Evolutionary conservation across 331 rosid genomes (phyloP), one percentile per base, ranked within the genome.

Genomic region (Quercus tomentella): DNA sequence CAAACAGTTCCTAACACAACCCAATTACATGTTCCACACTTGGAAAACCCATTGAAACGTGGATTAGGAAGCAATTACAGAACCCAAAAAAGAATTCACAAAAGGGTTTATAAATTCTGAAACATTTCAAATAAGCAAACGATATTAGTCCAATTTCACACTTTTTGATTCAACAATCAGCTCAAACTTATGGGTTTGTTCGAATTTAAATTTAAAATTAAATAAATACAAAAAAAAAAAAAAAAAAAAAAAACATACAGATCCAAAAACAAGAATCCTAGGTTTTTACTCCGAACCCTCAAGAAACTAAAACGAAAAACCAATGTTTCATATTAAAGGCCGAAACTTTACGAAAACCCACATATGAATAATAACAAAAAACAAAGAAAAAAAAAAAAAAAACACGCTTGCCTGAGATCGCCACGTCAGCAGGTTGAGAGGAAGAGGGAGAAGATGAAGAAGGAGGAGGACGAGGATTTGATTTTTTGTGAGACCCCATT

Each of bases 401-500:
- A 79, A 21, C n/a, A n/a, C n/a, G 68, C 85, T 79, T 81, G 73
- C 92, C 89, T 37, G 89, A 79, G 71, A 79, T 73, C 33, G 82
- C 69, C 58, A 78, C 65, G 76, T 63, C 82, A n/a, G 73, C 67
- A 75, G 20, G 68, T 17, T 31, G 87, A 18, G 82, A 72, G 30
- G 45, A 82, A 69, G 76, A 56, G 20, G 73, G 70, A 58, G 87
- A 52, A 1, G 45, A 82, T 68, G 76, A 56, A n/a, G 73, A 73
- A 58, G 87, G 31, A 0, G 79, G 3, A 11, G 86, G 37, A 41
- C 66, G 54, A 63, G 92, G 81, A 73, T 86, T 58, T 58, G 82
- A 66, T 82, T 66, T 62, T 76, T 69, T 86, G 71, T 66, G 84
- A 58, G 90, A 87, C 77, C 88, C 91, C 94, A 89, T 89, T 82